Evolutionary conservation across 1,139 yeast genomes (phyloP).

Genomic region (Pichia sp.): DNA sequence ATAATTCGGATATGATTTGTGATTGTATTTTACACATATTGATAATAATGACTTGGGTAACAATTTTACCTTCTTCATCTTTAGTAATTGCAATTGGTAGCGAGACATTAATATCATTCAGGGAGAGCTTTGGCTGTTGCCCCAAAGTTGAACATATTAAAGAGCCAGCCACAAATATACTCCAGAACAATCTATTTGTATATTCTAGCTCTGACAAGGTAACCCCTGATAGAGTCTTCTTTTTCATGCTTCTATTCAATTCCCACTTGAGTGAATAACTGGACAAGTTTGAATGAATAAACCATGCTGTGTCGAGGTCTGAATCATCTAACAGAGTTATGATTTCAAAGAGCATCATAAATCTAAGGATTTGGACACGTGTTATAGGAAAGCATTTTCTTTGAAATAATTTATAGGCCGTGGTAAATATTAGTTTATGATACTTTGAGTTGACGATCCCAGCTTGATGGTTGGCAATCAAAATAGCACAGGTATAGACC

Average conservation of each 20-base stretch:
- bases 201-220: conserved; percentile 37
- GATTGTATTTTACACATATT: conserved; percentile 43
- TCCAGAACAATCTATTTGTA: conserved; percentile 46
- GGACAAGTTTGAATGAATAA: conserved; percentile 41
- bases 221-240: conserved; percentile 28
- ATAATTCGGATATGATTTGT: conserved; percentile 38
- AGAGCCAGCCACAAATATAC: conserved; percentile 46
- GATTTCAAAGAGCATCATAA: conserved; percentile 34
- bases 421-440: conserved; percentile 10
- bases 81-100: conserved; percentile 37
- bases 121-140: conserved; percentile 42
- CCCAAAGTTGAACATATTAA: conserved; percentile 43
- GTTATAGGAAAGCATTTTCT: not conserved
- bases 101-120: conserved; percentile 44
- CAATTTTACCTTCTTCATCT: conserved; percentile 39
- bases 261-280: conserved; percentile 10
- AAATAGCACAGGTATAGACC: conserved; percentile 9
- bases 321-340: conserved; percentile 21
- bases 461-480: conserved; percentile 1
- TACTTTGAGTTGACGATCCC: not conserved
- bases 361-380: conserved; percentile 31
- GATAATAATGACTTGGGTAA: conserved; percentile 39
- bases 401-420: conserved; percentile 8
- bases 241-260: conserved; percentile 35
- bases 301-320: conserved; percentile 49